Evolutionary conservation across 208 protist genomes (phyloP), one percentile per base, ranked within the genome.

Genomic region (Acanthamoeba triangularis): DNA sequence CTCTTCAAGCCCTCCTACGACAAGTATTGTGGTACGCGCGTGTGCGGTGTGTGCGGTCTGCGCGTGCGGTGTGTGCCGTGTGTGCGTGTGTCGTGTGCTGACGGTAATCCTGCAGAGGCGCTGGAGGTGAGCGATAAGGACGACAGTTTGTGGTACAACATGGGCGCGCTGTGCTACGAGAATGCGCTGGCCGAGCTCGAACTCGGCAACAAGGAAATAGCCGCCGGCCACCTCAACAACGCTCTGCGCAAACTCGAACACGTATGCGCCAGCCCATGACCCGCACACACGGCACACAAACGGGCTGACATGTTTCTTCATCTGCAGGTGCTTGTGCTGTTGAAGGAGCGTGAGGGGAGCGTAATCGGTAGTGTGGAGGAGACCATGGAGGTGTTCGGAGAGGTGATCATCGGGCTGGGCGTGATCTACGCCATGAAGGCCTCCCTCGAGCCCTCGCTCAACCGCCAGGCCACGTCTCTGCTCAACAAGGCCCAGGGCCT

Each of bases 1-100:
- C 78, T 87, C 47, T 87, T 87, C 78, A 87, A 87, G 78, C 74
- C 78, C 78, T 54, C 78, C 49, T 87, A 87, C n/a, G 78, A 87
- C 49, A 87, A 87, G 78, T 87, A 87, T 47, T 87, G 78, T n/a
- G 78, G 78, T 87, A 61, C 78, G 78, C n/a, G 11, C 10, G 3
- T 37, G 3, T 4, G 5, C 7, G 13, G 28, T 54, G 49, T 54
- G 49, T 54, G 49, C 49, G 49, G n/a, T 54, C 5, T 16, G 13
- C 49, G 49, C 13, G 49, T 54, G 49, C 49, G 10, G 10, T 5
- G 5, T 72, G 63, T 72, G 20, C 18, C 30, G 20, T 33, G 63
- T 72, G 28, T 5, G 30, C 63, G 59, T 13, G 23, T 65, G 59
- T n/a, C n/a, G n/a, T n/a, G 23, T 63, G 59, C 11, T 63, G 59